Percentiles rank a stretch among this genome's conserved stretches.
Conservation (phyloP, 495 filamentous ascomycete genomes). For the Sordaria brevicollis region DNA sequence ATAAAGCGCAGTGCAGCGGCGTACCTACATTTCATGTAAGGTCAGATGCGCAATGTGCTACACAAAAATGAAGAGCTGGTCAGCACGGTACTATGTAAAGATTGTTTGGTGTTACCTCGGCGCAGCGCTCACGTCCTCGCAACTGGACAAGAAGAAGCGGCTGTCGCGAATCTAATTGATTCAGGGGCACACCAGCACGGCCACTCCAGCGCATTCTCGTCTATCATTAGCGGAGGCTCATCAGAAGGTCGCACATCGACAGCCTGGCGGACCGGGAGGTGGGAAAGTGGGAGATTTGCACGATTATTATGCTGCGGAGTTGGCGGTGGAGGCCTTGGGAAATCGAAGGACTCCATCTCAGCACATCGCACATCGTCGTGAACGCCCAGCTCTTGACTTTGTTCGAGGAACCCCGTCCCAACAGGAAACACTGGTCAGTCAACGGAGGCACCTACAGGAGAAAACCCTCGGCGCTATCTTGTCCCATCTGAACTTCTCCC, state of each 20-base stretch:
- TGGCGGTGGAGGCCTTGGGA: background rate
- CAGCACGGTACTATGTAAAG: background rate
- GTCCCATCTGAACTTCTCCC: background rate
- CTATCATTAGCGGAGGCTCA: background rate
- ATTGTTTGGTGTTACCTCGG: background rate
- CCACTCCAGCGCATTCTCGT: background rate
- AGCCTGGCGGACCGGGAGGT: background rate
- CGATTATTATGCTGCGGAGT: background rate
- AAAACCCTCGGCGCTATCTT: background rate
- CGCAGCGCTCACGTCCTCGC: background rate
- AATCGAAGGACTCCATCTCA: background rate
- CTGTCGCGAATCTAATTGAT: background rate
- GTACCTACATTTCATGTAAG: background rate
- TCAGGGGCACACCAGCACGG: background rate
- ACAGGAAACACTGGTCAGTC: background rate
- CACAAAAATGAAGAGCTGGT: background rate
- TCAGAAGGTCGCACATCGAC: background rate
- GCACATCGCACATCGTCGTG: background rate
- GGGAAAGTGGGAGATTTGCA: background rate
- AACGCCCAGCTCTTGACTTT: background rate
- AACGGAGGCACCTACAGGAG: background rate
- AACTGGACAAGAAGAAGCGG: background rate
- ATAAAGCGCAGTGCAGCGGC: background rate
- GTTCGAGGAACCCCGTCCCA: background rate
- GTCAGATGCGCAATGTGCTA: background rate